Evolutionary conservation across 371 early-diverging fungal species (phyloP).

Genomic region (Lichtheimia ramosa): DNA sequence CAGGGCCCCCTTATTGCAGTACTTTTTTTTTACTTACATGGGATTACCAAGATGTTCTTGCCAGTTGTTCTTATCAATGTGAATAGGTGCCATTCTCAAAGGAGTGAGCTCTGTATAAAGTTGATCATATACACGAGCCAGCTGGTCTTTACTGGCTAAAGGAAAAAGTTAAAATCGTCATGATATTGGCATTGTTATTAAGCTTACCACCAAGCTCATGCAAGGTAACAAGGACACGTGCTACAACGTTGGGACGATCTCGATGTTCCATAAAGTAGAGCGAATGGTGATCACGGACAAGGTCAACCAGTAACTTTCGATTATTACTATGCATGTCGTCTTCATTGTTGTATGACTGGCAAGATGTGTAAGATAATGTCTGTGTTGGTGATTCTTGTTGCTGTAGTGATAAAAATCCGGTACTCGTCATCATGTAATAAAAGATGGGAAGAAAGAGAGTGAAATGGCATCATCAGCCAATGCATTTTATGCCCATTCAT

Average conservation of each 20-base stretch:
- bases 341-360: not conserved
- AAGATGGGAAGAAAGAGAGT: not conserved
- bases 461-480: not conserved
- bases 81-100: not conserved
- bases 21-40: constrained; percentile 6
- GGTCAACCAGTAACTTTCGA: constrained; percentile 3
- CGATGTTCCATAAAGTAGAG: constrained; percentile 36
- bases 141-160: constrained; percentile 9
- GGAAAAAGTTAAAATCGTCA: not conserved
- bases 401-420: constrained; percentile 2
- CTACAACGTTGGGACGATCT: constrained; percentile 35
- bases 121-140: constrained; percentile 5
- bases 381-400: not conserved
- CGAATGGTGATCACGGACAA: constrained; percentile 22
- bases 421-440: not conserved
- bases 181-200: not conserved
- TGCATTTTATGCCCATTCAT: not conserved
- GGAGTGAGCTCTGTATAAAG: constrained; percentile 7
- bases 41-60: constrained; percentile 5
- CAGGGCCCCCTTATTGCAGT: constrained; percentile 1
- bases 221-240: constrained; percentile 29
- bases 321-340: not conserved
- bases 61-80: constrained; percentile 2
- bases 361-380: not conserved
- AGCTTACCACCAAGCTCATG: constrained; percentile 35